Conservation (phyloP, 1,139 yeast species). For the Scheffersomyces segobiensis region DNA sequence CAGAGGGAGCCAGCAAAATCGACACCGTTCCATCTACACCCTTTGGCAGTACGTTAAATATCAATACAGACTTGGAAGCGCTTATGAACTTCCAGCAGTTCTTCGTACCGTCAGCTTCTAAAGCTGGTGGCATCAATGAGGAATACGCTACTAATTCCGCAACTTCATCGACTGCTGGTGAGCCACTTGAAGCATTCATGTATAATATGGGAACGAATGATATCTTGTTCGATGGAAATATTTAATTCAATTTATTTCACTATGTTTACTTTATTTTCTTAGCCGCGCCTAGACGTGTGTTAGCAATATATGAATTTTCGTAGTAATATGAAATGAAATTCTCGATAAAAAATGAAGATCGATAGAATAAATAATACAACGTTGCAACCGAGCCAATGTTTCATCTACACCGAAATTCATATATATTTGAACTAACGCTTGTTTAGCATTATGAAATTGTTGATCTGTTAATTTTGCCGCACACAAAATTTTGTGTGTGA, state of each 20-base stretch:
- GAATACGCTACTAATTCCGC: slow-evolving; percentile 9
- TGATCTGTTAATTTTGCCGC: not conserved
- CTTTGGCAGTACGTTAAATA: not conserved
- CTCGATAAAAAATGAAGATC: not conserved
- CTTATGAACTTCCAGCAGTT: slow-evolving; percentile 21
- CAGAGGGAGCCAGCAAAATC: not conserved
- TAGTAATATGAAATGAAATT: not conserved
- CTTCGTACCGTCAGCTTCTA: slow-evolving; percentile 16
- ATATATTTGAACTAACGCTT: not conserved
- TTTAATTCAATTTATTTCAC: slow-evolving; percentile 4
- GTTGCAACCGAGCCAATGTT: not conserved
- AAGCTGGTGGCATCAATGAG: slow-evolving; percentile 8
- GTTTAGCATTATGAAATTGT: not conserved
- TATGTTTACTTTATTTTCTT: not conserved
- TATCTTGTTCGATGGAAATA: slow-evolving; percentile 20
- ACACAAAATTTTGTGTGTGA: not conserved
- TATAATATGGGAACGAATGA: slow-evolving; percentile 22
- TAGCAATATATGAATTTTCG: not conserved
- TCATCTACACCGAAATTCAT: not conserved
- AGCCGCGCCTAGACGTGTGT: not conserved
- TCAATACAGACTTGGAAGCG: slow-evolving; percentile 12
- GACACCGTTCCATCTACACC: not conserved
- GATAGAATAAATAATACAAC: not conserved
- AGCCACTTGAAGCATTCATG: slow-evolving; percentile 19
- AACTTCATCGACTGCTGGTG: slow-evolving; percentile 10